A percentile compares a stretch with the other conserved stretches of the same genome.
Conservation (phyloP, 73 alveolate species). For the Paramecium pentaurelia region DNA sequence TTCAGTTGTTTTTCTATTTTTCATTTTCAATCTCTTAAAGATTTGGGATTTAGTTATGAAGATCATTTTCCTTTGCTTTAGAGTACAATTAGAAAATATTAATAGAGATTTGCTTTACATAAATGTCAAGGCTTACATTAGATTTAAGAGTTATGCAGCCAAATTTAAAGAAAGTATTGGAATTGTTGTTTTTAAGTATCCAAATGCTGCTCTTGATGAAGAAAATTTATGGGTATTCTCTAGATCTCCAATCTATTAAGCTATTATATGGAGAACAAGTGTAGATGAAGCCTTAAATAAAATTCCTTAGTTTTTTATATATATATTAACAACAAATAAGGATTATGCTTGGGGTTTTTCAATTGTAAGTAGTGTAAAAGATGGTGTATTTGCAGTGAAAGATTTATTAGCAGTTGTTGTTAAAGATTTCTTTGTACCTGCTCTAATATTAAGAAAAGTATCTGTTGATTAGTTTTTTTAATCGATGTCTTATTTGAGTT, state of each 20-base stretch:
- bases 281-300: not conserved
- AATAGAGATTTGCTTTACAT: not conserved
- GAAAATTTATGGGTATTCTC: not conserved
- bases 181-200: not conserved
- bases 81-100: not conserved
- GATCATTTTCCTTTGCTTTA: not conserved
- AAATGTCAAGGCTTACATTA: not conserved
- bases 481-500: not conserved
- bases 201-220: not conserved
- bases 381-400: not conserved
- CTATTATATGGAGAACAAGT: not conserved
- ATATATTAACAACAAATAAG: not conserved
- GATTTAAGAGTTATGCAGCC: not conserved
- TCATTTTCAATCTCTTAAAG: not conserved
- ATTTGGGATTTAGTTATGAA: not conserved
- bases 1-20: not conserved
- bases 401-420: not conserved
- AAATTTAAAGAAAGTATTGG: not conserved
- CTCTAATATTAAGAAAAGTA: not conserved
- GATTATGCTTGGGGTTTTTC: not conserved
- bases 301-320: not conserved
- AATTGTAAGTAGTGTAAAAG: not conserved
- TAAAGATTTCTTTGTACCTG: not conserved
- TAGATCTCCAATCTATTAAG: not conserved
- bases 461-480: not conserved